These are phyloP conservation scores for Boletus vinaceobasis DNA, from an alignment of 768 basidiomycete species.

Conservation along the genomic window DNA sequence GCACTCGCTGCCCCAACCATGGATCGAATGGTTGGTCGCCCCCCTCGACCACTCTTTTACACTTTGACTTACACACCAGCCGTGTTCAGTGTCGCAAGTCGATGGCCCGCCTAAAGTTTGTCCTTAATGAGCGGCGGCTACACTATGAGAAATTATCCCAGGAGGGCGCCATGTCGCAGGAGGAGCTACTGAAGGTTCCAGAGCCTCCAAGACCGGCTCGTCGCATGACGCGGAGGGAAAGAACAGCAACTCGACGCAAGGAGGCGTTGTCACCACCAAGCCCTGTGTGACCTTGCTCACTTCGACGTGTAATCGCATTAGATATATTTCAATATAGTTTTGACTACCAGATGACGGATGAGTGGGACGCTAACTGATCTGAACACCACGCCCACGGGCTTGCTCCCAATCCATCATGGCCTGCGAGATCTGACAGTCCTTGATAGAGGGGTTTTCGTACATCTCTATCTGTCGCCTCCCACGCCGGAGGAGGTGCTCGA, in stretches of 20 bases:
- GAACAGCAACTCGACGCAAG: conserved; percentile 17
- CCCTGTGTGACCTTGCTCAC: neutral
- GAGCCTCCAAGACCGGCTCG: conserved; percentile 11
- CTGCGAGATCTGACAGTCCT: conserved; percentile 70
- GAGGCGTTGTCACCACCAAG: conserved; percentile 1
- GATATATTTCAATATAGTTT: conserved; percentile 8
- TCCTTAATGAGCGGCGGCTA: conserved; percentile 85
- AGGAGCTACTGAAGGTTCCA: conserved; percentile 14
- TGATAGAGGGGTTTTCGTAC: conserved; percentile 64
- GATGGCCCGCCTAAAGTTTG: conserved; percentile 94
- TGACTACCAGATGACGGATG: neutral
- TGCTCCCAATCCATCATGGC: conserved; percentile 68
- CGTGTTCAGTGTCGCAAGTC: conserved; percentile 78
- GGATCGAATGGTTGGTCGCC: conserved; percentile 44
- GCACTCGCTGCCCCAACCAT: conserved; percentile 28
- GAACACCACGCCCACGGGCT: conserved; percentile 15
- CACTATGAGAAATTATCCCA: conserved; percentile 55
- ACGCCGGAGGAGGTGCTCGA: conserved; percentile 75
- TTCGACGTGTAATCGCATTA: conserved; percentile 5
- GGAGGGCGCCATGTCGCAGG: conserved; percentile 19
- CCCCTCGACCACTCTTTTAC: neutral
- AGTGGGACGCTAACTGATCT: conserved; percentile 11
- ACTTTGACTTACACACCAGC: conserved; percentile 2
- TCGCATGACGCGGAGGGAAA: conserved; percentile 22
- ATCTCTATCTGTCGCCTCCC: conserved; percentile 64